These are phyloP conservation scores for Capsicum pubescens DNA, from an alignment of 257 asterid genomes.

Conservation along the genomic window DNA sequence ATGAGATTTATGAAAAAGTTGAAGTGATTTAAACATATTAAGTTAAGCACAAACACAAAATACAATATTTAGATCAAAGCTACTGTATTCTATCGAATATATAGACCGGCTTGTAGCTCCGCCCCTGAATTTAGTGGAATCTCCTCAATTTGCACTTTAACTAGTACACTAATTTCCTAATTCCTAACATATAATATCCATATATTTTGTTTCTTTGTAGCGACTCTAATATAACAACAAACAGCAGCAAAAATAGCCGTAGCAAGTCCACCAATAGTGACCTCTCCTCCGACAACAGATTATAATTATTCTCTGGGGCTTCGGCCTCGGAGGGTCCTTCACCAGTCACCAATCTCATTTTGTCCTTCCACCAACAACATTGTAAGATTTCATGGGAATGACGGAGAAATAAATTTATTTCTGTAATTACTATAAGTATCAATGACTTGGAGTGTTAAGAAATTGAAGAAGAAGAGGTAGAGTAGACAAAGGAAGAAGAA, in stretches of 20 bases:
- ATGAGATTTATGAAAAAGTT: background rate
- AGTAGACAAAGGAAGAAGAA: too few species aligned
- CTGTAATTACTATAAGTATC: too few species aligned
- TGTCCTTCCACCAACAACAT: background rate
- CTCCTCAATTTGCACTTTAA: background rate
- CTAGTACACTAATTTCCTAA: background rate
- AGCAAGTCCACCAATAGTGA: constrained; percentile 77
- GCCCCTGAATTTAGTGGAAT: background rate
- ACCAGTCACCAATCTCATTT: background rate
- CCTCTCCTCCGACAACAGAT: constrained; percentile 71
- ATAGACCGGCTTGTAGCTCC: background rate
- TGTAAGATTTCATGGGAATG: too few species aligned
- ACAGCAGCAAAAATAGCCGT: constrained; percentile 72
- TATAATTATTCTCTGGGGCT: constrained; percentile 46
- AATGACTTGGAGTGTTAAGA: too few species aligned
- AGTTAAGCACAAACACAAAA: background rate
- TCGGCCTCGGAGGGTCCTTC: constrained; percentile 40
- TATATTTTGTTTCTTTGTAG: constrained; percentile 41
- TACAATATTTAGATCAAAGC: background rate
- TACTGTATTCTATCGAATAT: too few species aligned
- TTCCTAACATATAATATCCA: background rate
- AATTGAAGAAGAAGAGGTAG: too few species aligned
- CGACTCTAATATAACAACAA: constrained; percentile 73
- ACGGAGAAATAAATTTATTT: too few species aligned
- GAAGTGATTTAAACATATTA: background rate